These are phyloP conservation scores for Helichrysum umbraculigerum DNA, from an alignment of 129 eudicot species.

Conservation along the genomic window DNA sequence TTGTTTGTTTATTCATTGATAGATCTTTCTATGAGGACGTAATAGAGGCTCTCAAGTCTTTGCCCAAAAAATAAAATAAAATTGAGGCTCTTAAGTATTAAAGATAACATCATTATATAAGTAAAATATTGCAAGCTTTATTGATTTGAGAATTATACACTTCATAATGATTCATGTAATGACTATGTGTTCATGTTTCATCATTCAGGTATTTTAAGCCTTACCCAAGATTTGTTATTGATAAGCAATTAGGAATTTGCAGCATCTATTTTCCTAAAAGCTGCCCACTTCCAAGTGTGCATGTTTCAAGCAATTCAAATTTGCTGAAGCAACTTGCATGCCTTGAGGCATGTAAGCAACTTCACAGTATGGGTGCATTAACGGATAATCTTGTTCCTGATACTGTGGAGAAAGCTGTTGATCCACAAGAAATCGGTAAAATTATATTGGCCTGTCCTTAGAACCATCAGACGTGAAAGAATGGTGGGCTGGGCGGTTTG, in stretches of 20 bases:
- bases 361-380: constrained; percentile 69
- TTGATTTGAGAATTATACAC: neutral
- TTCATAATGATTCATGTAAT: neutral
- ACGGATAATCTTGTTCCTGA: constrained; percentile 87
- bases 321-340: constrained; percentile 71
- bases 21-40: neutral
- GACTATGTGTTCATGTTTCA: neutral
- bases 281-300: constrained; percentile 55
- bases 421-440: constrained; percentile 50
- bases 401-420: constrained; percentile 54
- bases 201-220: constrained; percentile 72
- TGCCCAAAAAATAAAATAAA: no score
- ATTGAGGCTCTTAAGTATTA: neutral
- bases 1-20: neutral
- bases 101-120: neutral
- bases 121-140: neutral
- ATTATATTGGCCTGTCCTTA: neutral
- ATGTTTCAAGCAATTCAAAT: constrained; percentile 46
- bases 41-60: neutral
- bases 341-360: constrained; percentile 77
- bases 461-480: neutral
- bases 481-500: neutral
- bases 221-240: constrained; percentile 55
- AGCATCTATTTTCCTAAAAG: constrained; percentile 65
- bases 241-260: constrained; percentile 49